Percentiles rank a stretch among this genome's conserved stretches.
Conservation (phyloP, 208 protist genomes). For the Acanthamoeba healyi region DNA sequence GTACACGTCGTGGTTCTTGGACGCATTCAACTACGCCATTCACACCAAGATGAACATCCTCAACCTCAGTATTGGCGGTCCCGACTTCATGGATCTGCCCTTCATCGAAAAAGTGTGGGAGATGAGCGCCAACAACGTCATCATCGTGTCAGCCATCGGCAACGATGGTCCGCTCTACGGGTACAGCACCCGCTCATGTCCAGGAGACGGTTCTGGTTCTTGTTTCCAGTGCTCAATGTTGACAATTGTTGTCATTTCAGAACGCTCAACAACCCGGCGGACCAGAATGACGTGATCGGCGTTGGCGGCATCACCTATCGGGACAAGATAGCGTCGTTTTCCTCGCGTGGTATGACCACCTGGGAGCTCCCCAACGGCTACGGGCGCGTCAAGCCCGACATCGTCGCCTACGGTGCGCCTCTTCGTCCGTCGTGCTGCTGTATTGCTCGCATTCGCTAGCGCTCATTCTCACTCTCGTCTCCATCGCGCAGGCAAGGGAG, state of each 20-base stretch:
- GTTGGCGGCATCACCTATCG: conserved; percentile 91
- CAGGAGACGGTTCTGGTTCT: too few relatives aligned
- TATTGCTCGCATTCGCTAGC: not conserved
- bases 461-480: not conserved
- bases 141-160: conserved; percentile 97
- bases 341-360: conserved; percentile 94
- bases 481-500: conserved; percentile 74
- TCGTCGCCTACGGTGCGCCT: conserved; percentile 93
- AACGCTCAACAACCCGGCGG: conserved; percentile 97
- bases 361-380: conserved; percentile 95
- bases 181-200: too few relatives aligned
- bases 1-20: conserved; percentile 95
- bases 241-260: conserved; percentile 27
- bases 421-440: not conserved
- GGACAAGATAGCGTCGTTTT: conserved; percentile 92
- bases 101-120: conserved; percentile 95
- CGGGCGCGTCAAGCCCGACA: conserved; percentile 97
- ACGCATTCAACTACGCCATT: conserved; percentile 96
- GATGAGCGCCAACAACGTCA: conserved; percentile 92
- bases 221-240: not conserved
- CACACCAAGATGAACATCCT: conserved; percentile 92
- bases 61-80: conserved; percentile 97
- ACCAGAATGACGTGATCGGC: conserved; percentile 96
- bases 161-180: conserved; percentile 97
- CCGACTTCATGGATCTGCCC: conserved; percentile 94